Percentiles rank a stretch among this genome's conserved stretches.
Evolutionary conservation across 2,329 filamentous ascomycete species (phyloP).

Genomic region (Neophaeococcomyces mojaviensis): DNA sequence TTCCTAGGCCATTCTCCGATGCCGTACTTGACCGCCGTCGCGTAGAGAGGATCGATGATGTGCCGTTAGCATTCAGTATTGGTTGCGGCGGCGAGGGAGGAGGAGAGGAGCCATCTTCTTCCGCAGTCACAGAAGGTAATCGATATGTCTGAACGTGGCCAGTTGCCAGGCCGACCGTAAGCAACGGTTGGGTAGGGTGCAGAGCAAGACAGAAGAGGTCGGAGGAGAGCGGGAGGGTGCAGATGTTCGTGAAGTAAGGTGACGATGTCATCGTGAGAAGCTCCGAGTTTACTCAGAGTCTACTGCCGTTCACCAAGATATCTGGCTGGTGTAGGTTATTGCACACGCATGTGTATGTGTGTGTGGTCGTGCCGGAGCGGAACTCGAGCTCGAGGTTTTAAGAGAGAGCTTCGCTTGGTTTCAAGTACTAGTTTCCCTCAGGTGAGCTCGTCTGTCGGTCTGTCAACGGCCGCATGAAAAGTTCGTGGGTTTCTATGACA

Average conservation of each 20-base stretch:
- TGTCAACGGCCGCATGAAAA: too few species aligned
- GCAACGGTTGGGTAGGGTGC: slow-evolving; percentile 76
- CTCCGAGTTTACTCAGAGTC: too few species aligned
- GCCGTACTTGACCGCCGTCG: slow-evolving; percentile 27
- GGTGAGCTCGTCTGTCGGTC: too few species aligned
- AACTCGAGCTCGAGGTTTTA: too few species aligned
- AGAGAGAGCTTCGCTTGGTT: too few species aligned
- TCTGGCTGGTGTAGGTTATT: too few species aligned
- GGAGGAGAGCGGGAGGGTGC: slow-evolving; percentile 73
- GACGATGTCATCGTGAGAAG: slow-evolving; percentile 8
- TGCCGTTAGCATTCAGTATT: slow-evolving; percentile 9
- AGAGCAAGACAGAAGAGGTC: slow-evolving; percentile 88
- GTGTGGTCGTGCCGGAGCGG: too few species aligned
- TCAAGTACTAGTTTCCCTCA: too few species aligned
- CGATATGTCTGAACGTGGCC: slow-evolving; percentile 51
- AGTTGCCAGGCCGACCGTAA: slow-evolving; percentile 66
- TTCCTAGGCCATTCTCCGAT: slow-evolving; percentile 57
- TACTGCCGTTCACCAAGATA: too few species aligned
- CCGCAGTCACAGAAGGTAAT: slow-evolving; percentile 44
- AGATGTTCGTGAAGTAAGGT: slow-evolving; percentile 68
- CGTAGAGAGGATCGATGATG: slow-evolving; percentile 14
- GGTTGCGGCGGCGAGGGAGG: not conserved
- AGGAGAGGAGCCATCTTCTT: slow-evolving; percentile 34
- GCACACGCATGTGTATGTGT: too few species aligned
- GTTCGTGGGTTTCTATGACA: too few species aligned